Base-by-base conservation (phyloP, 2,329 filamentous ascomycete genomes). In the Botryotinia narcissicola region DNA sequence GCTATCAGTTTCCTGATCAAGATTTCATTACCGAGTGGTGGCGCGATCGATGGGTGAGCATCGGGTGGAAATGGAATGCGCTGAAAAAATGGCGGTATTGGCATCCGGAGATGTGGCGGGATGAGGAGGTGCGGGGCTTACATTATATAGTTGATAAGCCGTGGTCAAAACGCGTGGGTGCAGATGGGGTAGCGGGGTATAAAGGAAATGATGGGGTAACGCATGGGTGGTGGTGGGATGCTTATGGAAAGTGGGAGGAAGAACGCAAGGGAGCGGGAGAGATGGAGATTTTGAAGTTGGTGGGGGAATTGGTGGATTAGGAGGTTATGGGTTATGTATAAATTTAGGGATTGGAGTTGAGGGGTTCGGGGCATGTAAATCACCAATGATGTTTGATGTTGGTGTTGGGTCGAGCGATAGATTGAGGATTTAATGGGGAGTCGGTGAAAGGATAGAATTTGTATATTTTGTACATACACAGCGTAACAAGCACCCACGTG, bases 1-100 rank as follows among this genome's bases (percentile, higher is more conserved):
- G 78, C 0, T 86, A 86, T 80, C 82, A 84, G 73, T 90, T 90
- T 75, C 84, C 88, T 32, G 88, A 90, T 79, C 88, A 90, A 82
- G 84, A 84, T 59, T 83, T 90, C 74, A 83, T 90, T 40, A 84
- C 85, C 6, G 84, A 86, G 61, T 82, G 88, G 60, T 90, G 87
- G 80, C 79, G 79, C 29, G 85, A 82, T 51, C 83, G 86, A 44
- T 90, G 88, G 88, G 83, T 85, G 32, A 78, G 85, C 32, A 81
- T 90, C 77, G 86, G 87, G 1, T 90, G 89, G 78, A 80, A 85
- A n/a, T 90, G 32, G 44, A 67, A 67, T 25, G 64, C 64, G 0
- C n/a, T 54, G 22, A 67, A 67, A 22, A 67, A 32, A 14, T 67
- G 64, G 64, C 46, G 46, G 6, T 40, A 67, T 51, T 67, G 64